Percentiles rank a stretch among this genome's conserved stretches.
Conservation (phyloP, 2,329 filamentous ascomycete species). For the Claviceps maximensis region DNA sequence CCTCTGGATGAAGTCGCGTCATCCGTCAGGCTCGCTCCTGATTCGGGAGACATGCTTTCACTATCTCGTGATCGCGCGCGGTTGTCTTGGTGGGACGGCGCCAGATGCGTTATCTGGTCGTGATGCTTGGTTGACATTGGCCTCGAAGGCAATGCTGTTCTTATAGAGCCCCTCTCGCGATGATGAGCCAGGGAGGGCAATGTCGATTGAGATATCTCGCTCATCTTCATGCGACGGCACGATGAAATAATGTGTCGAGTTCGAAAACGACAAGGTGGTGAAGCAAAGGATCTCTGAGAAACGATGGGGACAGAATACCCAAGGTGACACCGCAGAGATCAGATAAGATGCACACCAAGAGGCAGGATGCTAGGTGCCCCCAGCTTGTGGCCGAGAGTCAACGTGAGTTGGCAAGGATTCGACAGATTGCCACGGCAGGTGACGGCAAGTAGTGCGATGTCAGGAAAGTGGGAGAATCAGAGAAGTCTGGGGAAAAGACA, state of each 20-base stretch:
- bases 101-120: conserved; percentile 13
- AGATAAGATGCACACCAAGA: conserved; percentile 2
- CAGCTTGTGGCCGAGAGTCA: not conserved
- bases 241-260: no score
- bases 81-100: conserved; percentile 13
- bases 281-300: not conserved
- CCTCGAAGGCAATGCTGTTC: conserved; percentile 26
- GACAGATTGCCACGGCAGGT: not conserved
- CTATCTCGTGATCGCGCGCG: conserved; percentile 9
- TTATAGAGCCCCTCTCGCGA: conserved; percentile 17
- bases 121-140: conserved; percentile 21
- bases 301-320: not conserved
- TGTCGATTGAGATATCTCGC: conserved; percentile 15
- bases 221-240: conserved; percentile 16
- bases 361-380: not conserved
- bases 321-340: not conserved
- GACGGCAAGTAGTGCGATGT: not conserved
- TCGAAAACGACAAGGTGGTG: not conserved
- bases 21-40: conserved; percentile 14
- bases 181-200: conserved; percentile 15
- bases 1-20: conserved; percentile 14
- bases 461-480: not conserved
- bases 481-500: not conserved
- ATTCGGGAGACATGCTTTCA: conserved; percentile 15
- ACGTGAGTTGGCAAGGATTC: not conserved